Conservation (phyloP, 2,329 filamentous ascomycete species). For the Fusarium caatingaense region DNA sequence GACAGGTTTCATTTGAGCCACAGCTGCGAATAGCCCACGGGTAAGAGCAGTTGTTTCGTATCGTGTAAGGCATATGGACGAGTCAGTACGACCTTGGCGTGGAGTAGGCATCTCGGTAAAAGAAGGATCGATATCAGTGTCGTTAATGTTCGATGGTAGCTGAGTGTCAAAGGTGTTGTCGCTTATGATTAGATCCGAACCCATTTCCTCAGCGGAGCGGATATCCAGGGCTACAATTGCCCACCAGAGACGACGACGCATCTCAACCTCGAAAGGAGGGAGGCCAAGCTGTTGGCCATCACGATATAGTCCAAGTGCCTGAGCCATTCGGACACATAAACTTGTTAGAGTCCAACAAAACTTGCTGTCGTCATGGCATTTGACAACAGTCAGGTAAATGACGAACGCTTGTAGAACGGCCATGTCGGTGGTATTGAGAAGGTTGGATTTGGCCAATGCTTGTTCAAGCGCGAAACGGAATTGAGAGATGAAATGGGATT, state of each 20-base stretch:
- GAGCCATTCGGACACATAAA: constrained; percentile 34
- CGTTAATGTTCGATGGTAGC: constrained; percentile 38
- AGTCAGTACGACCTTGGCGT: constrained; percentile 34
- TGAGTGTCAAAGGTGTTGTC: constrained; percentile 36
- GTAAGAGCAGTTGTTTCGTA: constrained; percentile 30
- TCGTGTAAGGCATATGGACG: constrained; percentile 31
- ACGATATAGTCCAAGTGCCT: constrained; percentile 37
- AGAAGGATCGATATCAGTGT: constrained; percentile 35
- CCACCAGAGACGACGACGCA: constrained; percentile 42
- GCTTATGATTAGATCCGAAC: constrained; percentile 32
- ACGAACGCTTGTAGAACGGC: constrained; percentile 35
- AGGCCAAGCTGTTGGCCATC: constrained; percentile 33
- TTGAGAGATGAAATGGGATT: constrained; percentile 32
- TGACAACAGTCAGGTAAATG: constrained; percentile 36
- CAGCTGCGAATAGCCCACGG: constrained; percentile 30
- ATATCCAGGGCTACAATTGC: constrained; percentile 33
- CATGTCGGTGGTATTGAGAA: constrained; percentile 36
- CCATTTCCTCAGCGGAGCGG: constrained; percentile 37
- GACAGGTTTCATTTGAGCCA: constrained; percentile 32
- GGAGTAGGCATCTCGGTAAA: constrained; percentile 29
- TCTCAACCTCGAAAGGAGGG: constrained; percentile 38
- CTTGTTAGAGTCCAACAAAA: constrained; percentile 39
- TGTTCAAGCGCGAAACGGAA: constrained; percentile 41
- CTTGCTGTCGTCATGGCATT: constrained; percentile 36
- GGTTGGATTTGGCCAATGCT: constrained; percentile 36